A percentile compares a stretch with the other conserved stretches of the same genome.
These are phyloP conservation scores for Ustilago hordei DNA, from an alignment of 1,284 basidiomycete genomes.

Conservation along the genomic window DNA sequence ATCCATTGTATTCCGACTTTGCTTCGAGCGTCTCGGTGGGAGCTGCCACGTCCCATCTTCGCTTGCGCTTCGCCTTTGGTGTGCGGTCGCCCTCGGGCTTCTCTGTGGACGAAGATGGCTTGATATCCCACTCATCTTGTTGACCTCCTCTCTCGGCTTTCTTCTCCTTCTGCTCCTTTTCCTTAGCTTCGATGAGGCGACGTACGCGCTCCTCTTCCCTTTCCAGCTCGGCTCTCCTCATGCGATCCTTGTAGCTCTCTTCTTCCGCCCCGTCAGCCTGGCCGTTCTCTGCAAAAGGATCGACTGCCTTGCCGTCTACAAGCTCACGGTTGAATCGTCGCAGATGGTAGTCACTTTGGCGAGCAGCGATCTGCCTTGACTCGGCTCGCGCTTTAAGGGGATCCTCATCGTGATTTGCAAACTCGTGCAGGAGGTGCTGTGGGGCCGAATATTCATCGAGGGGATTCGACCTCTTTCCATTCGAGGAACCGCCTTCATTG, in stretches of 20 bases:
- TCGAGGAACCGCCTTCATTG: slow-evolving; percentile 29
- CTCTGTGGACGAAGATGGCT: slow-evolving; percentile 12
- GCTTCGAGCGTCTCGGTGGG: slow-evolving; percentile 72
- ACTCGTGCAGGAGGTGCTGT: slow-evolving; percentile 94
- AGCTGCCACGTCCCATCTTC: slow-evolving; percentile 85
- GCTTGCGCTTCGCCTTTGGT: slow-evolving; percentile 80
- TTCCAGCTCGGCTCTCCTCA: slow-evolving; percentile 90
- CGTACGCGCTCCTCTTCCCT: slow-evolving; percentile 90
- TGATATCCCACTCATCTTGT: slow-evolving; percentile 68
- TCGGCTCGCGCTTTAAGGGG: slow-evolving; percentile 92
- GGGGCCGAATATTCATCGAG: slow-evolving; percentile 77
- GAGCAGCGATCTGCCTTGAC: slow-evolving; percentile 89
- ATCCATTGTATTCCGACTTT: slow-evolving; percentile 64
- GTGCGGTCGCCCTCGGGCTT: slow-evolving; percentile 69
- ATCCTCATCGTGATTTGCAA: slow-evolving; percentile 88
- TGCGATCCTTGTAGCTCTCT: slow-evolving; percentile 91
- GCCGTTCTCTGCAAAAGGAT: slow-evolving; percentile 72
- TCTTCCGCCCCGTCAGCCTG: slow-evolving; percentile 73
- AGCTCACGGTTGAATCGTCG: slow-evolving; percentile 77
- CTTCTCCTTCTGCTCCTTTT: slow-evolving; percentile 79
- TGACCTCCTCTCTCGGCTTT: slow-evolving; percentile 1
- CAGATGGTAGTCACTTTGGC: slow-evolving; percentile 95
- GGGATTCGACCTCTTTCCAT: slow-evolving; percentile 51
- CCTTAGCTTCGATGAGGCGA: slow-evolving; percentile 84
- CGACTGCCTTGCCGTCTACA: slow-evolving; percentile 49